These are phyloP conservation scores for Hypoxylon sp. DNA, from an alignment of 2,329 filamentous ascomycete species.

Conservation along the genomic window DNA sequence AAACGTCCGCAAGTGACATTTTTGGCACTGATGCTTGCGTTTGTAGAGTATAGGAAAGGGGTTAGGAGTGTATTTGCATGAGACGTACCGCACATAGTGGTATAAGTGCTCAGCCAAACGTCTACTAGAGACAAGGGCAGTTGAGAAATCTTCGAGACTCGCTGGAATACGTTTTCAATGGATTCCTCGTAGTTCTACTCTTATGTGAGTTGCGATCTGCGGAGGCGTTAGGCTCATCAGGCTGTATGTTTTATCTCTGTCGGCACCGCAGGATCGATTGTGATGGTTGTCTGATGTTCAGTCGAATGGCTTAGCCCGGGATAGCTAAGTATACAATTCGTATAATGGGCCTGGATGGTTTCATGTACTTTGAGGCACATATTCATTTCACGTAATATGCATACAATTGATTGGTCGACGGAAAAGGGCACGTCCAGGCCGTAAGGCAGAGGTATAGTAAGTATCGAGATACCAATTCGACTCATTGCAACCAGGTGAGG, in stretches of 20 bases:
- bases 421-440: constrained; percentile 14
- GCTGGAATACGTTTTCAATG: too few species aligned
- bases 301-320: neutral
- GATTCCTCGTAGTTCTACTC: constrained; percentile 27
- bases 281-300: neutral
- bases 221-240: constrained; percentile 21
- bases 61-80: too few species aligned
- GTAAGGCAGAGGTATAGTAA: neutral
- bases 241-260: constrained; percentile 41
- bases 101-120: too few species aligned
- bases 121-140: too few species aligned
- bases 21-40: too few species aligned
- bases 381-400: neutral
- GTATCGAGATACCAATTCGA: constrained; percentile 6
- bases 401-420: constrained; percentile 26
- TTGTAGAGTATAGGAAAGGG: too few species aligned
- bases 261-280: constrained; percentile 15
- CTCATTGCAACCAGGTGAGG: constrained; percentile 21
- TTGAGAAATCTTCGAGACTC: too few species aligned
- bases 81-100: too few species aligned
- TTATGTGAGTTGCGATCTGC: constrained; percentile 4
- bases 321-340: neutral
- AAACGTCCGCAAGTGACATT: too few species aligned
- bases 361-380: neutral
- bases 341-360: neutral